Percentiles rank a stretch among this genome's conserved stretches.
Conservation (phyloP, 23 red algal species). For the Gracilaria vermiculophylla region DNA sequence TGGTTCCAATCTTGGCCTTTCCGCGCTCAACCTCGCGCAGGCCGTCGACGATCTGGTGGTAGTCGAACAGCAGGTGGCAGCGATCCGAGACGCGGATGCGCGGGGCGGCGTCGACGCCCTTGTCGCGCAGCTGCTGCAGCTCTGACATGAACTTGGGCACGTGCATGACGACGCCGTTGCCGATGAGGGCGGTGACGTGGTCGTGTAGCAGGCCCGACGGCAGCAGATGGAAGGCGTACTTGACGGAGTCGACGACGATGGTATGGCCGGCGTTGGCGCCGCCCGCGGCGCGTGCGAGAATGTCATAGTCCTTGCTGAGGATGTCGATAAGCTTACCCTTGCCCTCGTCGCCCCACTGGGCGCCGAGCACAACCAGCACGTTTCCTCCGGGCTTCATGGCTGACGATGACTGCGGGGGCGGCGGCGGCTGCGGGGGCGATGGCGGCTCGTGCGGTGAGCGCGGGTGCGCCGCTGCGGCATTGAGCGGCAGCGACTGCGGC, state of each 20-base stretch:
- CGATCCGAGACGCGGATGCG: conserved; percentile 76
- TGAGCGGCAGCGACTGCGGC: not conserved
- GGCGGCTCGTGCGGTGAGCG: no score
- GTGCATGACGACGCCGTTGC: conserved; percentile 98
- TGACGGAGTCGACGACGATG: conserved; percentile 90
- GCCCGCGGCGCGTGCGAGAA: conserved; percentile 88
- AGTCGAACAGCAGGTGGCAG: conserved; percentile 94
- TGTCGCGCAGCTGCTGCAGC: conserved; percentile 16
- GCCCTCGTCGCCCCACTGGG: conserved; percentile 99
- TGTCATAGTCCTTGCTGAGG: conserved; percentile 73
- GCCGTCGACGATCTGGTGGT: conserved; percentile 94
- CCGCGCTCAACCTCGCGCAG: conserved; percentile 90
- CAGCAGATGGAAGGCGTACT: conserved; percentile 95
- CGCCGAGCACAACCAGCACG: conserved; percentile 88
- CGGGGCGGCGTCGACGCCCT: conserved; percentile 25
- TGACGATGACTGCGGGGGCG: not conserved
- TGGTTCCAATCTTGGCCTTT: conserved; percentile 92
- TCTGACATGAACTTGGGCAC: conserved; percentile 82
- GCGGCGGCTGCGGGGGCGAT: no score
- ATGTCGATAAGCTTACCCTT: conserved; percentile 97
- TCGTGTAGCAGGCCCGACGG: conserved; percentile 87
- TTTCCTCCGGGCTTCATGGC: conserved; percentile 56
- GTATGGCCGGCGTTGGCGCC: conserved; percentile 98
- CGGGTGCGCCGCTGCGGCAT: no score
- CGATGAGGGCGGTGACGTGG: conserved; percentile 74